Percentiles rank a stretch among this genome's conserved stretches.
These are phyloP conservation scores for Pseudopithomyces maydicus DNA, from an alignment of 2,329 filamentous ascomycete species.

Conservation along the genomic window DNA sequence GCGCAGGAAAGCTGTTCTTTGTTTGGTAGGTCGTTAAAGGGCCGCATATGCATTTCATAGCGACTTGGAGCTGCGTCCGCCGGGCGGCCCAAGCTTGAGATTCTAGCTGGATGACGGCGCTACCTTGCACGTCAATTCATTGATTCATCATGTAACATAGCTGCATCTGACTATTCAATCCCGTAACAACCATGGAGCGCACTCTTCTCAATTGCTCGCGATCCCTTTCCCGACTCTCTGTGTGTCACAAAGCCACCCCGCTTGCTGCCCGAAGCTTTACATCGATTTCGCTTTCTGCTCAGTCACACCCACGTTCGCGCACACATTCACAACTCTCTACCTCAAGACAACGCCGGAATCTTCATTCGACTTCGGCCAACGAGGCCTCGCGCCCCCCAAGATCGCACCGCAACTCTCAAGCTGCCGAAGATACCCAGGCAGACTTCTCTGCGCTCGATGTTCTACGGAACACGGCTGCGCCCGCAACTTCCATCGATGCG, in stretches of 20 bases:
- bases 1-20: constrained; percentile 1
- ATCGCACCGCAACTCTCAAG: constrained; percentile 62
- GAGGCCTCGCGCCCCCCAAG: constrained; percentile 46
- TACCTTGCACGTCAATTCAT: background rate
- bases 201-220: background rate
- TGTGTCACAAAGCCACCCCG: background rate
- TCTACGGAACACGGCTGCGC: constrained; percentile 73
- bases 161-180: background rate
- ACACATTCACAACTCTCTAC: background rate
- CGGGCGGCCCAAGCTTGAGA: background rate
- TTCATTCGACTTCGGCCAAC: constrained; percentile 25
- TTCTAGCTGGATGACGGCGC: constrained; percentile 3
- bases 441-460: constrained; percentile 81
- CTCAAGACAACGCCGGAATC: constrained; percentile 10
- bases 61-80: background rate
- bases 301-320: background rate
- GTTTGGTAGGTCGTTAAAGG: background rate
- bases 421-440: constrained; percentile 66
- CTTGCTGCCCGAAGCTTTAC: background rate
- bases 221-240: background rate
- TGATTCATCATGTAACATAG: background rate
- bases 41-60: background rate
- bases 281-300: background rate
- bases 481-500: constrained; percentile 81
- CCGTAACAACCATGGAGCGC: constrained; percentile 1